phyloP scores from a whole-genome alignment of 306 rosid species.

The Prunus fruticosa region DNA sequence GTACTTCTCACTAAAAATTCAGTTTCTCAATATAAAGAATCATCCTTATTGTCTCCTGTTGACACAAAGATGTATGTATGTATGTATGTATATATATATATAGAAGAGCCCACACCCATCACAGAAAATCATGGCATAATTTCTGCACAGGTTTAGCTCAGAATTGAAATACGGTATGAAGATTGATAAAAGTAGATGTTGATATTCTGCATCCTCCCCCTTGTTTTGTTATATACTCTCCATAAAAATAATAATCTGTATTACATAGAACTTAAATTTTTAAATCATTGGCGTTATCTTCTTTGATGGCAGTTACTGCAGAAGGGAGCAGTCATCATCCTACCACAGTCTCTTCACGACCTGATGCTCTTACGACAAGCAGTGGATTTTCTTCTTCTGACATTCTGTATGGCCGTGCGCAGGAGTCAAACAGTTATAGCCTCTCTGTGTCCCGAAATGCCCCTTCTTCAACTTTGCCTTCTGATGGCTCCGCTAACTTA shows the following conservation, averaged over 20 bases:
- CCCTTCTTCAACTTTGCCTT: constrained; percentile 19
- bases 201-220: not conserved
- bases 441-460: not conserved
- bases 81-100: not conserved
- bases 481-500: constrained; percentile 11
- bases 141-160: not conserved
- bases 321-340: constrained; percentile 1
- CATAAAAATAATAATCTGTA: not conserved
- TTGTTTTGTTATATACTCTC: not conserved
- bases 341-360: constrained; percentile 20
- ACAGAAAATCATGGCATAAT: not conserved
- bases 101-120: not conserved
- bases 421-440: constrained; percentile 4
- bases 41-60: not conserved
- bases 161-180: not conserved
- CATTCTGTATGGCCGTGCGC: constrained; percentile 7
- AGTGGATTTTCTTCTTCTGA: constrained; percentile 23
- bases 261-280: not conserved
- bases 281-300: not conserved
- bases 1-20: not conserved
- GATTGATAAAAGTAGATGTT: not conserved
- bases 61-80: not conserved
- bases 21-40: not conserved
- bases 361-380: constrained; percentile 8
- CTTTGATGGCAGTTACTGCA: not conserved